These are phyloP conservation scores for Backusella circina DNA, from an alignment of 192 early-diverging fungal species.

Conservation along the genomic window DNA sequence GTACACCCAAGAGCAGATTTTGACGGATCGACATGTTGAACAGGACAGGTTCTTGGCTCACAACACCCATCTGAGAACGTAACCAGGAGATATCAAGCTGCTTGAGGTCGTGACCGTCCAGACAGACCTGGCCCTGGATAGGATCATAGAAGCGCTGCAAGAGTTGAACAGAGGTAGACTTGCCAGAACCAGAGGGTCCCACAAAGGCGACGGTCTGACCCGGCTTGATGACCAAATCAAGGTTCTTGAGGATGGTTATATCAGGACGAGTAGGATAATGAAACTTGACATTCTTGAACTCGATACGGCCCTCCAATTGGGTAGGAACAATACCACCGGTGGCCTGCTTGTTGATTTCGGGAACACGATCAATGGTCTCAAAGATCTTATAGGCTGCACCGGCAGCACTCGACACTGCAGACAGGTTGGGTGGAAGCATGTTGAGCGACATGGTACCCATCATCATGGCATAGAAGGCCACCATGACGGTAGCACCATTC, in stretches of 20 bases:
- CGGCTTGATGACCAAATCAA: constrained; percentile 62
- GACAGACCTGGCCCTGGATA: constrained; percentile 40
- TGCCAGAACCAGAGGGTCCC: constrained; percentile 79
- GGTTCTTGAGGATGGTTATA: constrained; percentile 68
- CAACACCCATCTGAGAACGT: constrained; percentile 81
- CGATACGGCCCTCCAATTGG: constrained; percentile 58
- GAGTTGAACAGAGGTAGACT: constrained; percentile 82
- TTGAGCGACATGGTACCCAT: constrained; percentile 71
- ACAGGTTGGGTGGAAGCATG: constrained; percentile 63
- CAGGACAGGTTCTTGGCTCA: constrained; percentile 87
- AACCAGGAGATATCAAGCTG: constrained; percentile 77
- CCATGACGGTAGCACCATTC: constrained; percentile 56
- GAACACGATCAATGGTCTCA: constrained; percentile 74
- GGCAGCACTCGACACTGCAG: constrained; percentile 63
- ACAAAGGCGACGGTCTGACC: constrained; percentile 85
- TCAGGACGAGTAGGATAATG: constrained; percentile 79
- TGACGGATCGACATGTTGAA: constrained; percentile 70
- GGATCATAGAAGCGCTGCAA: constrained; percentile 83
- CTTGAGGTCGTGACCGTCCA: constrained; percentile 74
- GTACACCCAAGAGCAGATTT: constrained; percentile 73
- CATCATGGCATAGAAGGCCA: constrained; percentile 82
- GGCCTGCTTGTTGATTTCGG: constrained; percentile 63
- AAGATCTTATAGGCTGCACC: constrained; percentile 83
- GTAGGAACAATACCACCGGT: constrained; percentile 41
- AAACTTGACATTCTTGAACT: constrained; percentile 73